Base-by-base conservation (phyloP, 2,329 filamentous ascomycete species). In the Xylaria sp. region DNA sequence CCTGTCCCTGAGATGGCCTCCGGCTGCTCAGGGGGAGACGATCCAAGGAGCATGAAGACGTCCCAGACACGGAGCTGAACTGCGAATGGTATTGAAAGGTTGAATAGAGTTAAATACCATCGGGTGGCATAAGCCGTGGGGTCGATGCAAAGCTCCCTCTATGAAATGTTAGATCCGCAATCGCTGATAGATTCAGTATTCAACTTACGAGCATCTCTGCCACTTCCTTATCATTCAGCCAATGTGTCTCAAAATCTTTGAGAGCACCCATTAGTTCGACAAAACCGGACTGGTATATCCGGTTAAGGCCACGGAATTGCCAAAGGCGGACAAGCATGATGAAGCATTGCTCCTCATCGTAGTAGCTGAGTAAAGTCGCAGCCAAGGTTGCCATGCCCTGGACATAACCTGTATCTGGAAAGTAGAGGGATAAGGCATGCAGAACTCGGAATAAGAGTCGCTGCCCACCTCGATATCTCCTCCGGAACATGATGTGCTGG, bases 81-180 rank as follows among this genome's bases (percentile, higher is more conserved):
- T 0, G 93, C 87, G 74, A 98, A 99, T 0, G 96, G 96, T 58
- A 99, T 92, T 17, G 93, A 96, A 75, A 98, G 91, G 80, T 98
- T 98, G 85, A 99, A 99, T 9, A 99, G 84, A 1, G 96, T 99
- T 58, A 99, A 85, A 77, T 99, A 99, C 96, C 96, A 99, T 59
- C 94, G 87, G 3, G 95, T 98, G 36, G 94, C 96, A 77, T 97
- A 99, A n/a, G 94, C 90, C 1, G 94, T 97, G 20, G 93, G 89
- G 47, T 93, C 89, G 72, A 99, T 96, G 69, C 86, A 85, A 33
- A 97, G 85, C 68, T 94, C 91, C 54, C 86, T 86, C 91, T 93
- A 71, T 49, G 66, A 56, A 51, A 61, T 45, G 39, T 69, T 65
- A 71, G 68, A 56, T n/a, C 36, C 20, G 7, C 25, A 27, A 29